Evolutionary conservation across 345 rosid species (phyloP).

Genomic region (Combretum micranthum): DNA sequence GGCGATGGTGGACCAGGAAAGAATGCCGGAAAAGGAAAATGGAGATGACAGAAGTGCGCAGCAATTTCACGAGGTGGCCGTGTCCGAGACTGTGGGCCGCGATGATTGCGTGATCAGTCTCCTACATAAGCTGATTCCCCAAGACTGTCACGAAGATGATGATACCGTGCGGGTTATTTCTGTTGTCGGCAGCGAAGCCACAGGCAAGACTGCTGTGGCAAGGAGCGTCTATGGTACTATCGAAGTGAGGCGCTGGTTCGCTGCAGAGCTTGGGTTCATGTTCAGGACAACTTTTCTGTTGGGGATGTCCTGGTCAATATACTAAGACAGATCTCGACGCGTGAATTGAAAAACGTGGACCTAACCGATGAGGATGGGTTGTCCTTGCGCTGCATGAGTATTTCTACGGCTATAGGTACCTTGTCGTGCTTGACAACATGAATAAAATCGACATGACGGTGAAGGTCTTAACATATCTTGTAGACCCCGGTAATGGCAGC

Average conservation of each 20-base stretch:
- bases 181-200: conserved; percentile 20
- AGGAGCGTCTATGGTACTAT: conserved; percentile 5
- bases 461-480: neutral
- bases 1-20: too few species aligned
- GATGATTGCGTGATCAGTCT: too few species aligned
- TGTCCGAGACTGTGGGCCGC: too few species aligned
- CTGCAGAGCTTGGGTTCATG: neutral
- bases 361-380: neutral
- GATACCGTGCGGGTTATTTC: conserved; percentile 2
- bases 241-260: neutral
- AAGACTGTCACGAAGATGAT: too few species aligned
- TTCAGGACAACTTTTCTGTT: neutral
- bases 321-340: conserved; percentile 4
- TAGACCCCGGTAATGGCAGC: neutral
- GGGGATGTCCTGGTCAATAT: conserved; percentile 7
- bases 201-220: conserved; percentile 29
- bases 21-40: too few species aligned
- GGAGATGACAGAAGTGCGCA: too few species aligned
- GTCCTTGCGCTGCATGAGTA: neutral
- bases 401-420: conserved; percentile 2
- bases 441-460: neutral
- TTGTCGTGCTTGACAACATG: conserved; percentile 6
- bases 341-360: conserved; percentile 5
- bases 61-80: too few species aligned
- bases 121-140: too few species aligned